Percentiles rank a stretch among this genome's conserved stretches.
Evolutionary conservation across 2,329 filamentous ascomycete genomes (phyloP).

Genomic region (Colletotrichum ledebouriae): DNA sequence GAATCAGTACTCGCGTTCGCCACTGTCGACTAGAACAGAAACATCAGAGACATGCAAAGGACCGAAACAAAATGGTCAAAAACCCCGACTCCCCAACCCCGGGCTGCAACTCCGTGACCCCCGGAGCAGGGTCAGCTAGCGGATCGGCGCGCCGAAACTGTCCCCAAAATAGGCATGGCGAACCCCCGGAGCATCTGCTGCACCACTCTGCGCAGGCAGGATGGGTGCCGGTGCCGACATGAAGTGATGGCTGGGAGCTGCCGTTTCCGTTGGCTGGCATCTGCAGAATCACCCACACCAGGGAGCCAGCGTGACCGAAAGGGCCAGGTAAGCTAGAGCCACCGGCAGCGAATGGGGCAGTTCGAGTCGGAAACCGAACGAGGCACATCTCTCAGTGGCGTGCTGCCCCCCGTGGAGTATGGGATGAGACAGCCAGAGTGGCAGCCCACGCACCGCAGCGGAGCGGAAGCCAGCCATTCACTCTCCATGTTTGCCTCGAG

Average conservation of each 20-base stretch:
- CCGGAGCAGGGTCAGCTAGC: slow-evolving; percentile 32
- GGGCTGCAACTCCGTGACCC: slow-evolving; percentile 33
- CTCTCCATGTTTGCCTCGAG: background rate
- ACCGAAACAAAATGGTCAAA: slow-evolving; percentile 28
- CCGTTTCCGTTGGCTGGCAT: too few relatives aligned
- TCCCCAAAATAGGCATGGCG: slow-evolving; percentile 23
- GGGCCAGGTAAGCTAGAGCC: background rate
- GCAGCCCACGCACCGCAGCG: background rate
- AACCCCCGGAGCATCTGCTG: background rate
- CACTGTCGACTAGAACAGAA: background rate
- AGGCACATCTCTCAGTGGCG: slow-evolving; percentile 20
- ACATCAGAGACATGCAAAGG: background rate
- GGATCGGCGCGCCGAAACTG: slow-evolving; percentile 41
- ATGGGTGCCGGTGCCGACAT: too few relatives aligned
- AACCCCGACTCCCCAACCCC: slow-evolving; percentile 27
- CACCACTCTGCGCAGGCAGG: background rate
- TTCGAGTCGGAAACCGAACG: slow-evolving; percentile 26
- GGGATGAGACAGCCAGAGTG: slow-evolving; percentile 24
- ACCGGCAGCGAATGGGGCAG: slow-evolving; percentile 3
- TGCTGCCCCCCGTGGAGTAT: background rate
- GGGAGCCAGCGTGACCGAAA: slow-evolving; percentile 8
- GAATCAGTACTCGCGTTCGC: background rate
- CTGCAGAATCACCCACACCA: background rate
- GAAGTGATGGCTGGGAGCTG: background rate
- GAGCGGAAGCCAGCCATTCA: slow-evolving; percentile 14